Conservation (phyloP, 495 filamentous ascomycete genomes). For the Amphirosellinia nigrospora region DNA sequence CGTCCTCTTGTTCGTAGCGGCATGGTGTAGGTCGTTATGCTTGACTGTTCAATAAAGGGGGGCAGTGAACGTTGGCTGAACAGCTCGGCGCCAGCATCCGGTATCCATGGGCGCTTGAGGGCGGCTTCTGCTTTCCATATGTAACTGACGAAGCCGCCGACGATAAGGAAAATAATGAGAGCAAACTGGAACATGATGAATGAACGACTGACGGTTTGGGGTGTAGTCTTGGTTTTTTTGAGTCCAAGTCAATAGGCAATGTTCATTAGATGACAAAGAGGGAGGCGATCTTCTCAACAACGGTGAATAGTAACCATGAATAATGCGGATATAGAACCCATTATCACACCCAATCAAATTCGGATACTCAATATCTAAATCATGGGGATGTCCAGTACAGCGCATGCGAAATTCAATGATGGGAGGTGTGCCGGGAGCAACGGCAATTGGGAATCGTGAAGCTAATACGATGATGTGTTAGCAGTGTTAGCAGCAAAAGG, state of each 20-base stretch:
- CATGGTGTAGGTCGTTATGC: constrained; percentile 51
- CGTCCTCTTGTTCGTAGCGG: constrained; percentile 60
- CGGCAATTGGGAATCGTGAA: not conserved
- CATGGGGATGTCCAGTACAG: not conserved
- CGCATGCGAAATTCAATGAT: not conserved
- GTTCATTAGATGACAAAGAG: not conserved
- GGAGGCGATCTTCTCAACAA: not conserved
- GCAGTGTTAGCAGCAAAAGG: constrained; percentile 2
- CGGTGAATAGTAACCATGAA: constrained; percentile 18
- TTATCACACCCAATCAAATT: constrained; percentile 4
- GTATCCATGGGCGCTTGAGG: constrained; percentile 48
- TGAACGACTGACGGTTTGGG: not conserved
- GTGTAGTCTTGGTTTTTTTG: not conserved
- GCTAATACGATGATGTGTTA: not conserved
- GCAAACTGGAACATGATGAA: constrained; percentile 39
- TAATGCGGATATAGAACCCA: constrained; percentile 9
- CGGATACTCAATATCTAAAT: not conserved
- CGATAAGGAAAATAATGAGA: constrained; percentile 38
- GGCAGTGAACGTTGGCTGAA: constrained; percentile 52
- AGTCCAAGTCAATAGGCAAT: not conserved
- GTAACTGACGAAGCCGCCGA: constrained; percentile 46
- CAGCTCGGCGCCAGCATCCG: constrained; percentile 44
- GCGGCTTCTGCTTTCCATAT: constrained; percentile 49
- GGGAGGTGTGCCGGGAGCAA: not conserved
- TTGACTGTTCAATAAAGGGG: constrained; percentile 44